Base-by-base conservation (phyloP, 306 rosid species). In the Quercus bicolor region DNA sequence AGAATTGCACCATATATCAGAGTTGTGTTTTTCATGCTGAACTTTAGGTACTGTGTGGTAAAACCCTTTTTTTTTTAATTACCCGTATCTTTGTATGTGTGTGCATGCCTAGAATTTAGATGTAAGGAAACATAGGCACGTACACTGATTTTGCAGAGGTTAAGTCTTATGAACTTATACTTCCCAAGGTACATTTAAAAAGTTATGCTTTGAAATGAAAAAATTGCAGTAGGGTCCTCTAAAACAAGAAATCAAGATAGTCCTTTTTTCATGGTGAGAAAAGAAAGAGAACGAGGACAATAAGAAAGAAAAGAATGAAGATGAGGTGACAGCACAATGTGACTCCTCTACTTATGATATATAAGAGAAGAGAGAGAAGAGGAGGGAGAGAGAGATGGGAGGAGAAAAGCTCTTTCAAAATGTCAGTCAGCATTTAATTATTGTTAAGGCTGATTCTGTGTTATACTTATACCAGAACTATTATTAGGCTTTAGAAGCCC, bases 1-100 rank as follows among this genome's bases (percentile, higher is more conserved):
- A 93, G 98, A 89, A 77, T 93, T 76, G 97, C 99, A 54, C 99
- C 99, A 60, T 95, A 95, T 85, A 51, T 95, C 79, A 86, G 99
- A 80, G 98, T 95, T 69, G 80, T 93, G 80, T 89, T 95, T 88
- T 90, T 91, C 86, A 77, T 90, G 88, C 79, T 95, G 86, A 91
- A 80, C 84, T 85, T 92, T 78, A 92, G 98, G 98, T 95, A 95
- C 43, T 57, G 60, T 61, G 43, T 68, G 66, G 14, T 78, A 21
- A 33, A 75, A 56, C 69, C 20, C 2, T 6, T 59, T 70, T 79
- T 59, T 74, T 8, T 71, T 72, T 73, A 72, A 56, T 56, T 9
- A 20, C 15, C 43, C 7, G 2, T 28, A n/a, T 48, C 53, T 48
- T 48, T 48, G 53, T 48, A 1, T 48, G 28, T 24, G 26, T 26